Base-by-base conservation (phyloP, 495 filamentous ascomycete genomes). In the Amphirosellinia nigrospora region DNA sequence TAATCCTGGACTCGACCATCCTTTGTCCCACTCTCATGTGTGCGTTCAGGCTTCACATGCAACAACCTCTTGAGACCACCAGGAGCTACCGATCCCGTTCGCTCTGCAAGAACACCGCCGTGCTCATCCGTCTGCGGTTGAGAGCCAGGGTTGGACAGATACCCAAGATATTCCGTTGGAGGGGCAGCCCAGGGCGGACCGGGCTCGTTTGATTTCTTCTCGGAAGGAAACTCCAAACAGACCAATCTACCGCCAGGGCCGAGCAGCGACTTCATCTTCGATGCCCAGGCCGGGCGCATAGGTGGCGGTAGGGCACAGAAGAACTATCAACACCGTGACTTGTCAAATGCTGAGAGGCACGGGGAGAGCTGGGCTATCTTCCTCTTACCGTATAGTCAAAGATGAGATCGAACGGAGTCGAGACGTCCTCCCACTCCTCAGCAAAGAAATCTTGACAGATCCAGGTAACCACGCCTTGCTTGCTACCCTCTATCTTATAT, bases 211-310 rank as follows among this genome's bases (percentile, higher is more conserved):
- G 89, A 82, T 39, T 86, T 79, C 79, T 94, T 95, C 71, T 86
- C 85, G 19, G 90, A 87, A 0, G 93, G 93, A 79, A 92, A 97
- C 80, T 97, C 93, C 59, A 96, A 80, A 74, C 94, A 96, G 50
- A 96, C 85, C 56, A 97, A 80, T 39, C 84, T 79, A 23, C 91
- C 89, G 15, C 82, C 79, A 7, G 86, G 84, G 62, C 86, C 80
- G 36, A 95, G 84, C 26, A 96, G 86, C 66, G 91, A 80, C 4
- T 82, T 80, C 80, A 92, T 88, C 28, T 89, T 85, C 15, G 83
- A 80, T 11, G 91, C 89, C 93, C 93, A 97, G n/a, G 80, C 74
- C 4, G 90, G 86, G 16, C 93, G 87, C 46, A 90, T 74, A 0
- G 79, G 77, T 13, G 88, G 89, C 6, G 86, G 85, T 16, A 97